Base-by-base conservation (phyloP, 805 yeast species). In the Kodamaea restingae region DNA sequence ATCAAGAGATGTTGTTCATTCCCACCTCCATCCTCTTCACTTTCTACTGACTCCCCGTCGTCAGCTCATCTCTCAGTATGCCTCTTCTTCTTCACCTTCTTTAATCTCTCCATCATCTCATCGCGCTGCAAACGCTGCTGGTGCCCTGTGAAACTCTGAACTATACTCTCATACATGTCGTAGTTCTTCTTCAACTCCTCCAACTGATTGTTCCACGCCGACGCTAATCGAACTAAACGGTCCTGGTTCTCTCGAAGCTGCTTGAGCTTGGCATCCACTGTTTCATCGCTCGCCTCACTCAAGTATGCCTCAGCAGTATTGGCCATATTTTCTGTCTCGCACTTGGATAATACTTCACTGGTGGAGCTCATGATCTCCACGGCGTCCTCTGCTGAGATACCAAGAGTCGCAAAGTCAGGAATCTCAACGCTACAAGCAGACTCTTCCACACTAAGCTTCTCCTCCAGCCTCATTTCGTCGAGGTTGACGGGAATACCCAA, bases 131-230 rank as follows among this genome's bases (percentile, higher is more conserved):
- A 51, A 50, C 86, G 77, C 58, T 93, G 96, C 5, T 95, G 84
- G 56, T 90, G 88, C 6, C 95, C 97, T 11, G 90, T 85, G 49
- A 90, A 65, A 51, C 87, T 88, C 54, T 88, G 95, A 30, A 93
- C 88, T 48, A 93, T 95, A 2, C 82, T 73, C 50, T 91, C 95
- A 55, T 82, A 88, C 11, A 90, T 77, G 24, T 74, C 75, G 51
- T 85, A 84, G 56, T 88, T 95, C 31, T 70, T 73, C 41, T 65
- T 65, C 14, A 81, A 61, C 7, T 71, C 78, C 25, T 58, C 55
- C 35, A 73, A 65, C 42, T 73, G 66, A 44, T 72, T 58, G 35
- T 68, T 67, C 84, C 90, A 81, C 8, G 75, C 63, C 37, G 67
- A 56, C 36, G 61, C 47, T 33, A 68, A 49, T 34, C 43, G 40